Evolutionary conservation across 179 eudicot species (phyloP).

Genomic region (Silene vulgaris): DNA sequence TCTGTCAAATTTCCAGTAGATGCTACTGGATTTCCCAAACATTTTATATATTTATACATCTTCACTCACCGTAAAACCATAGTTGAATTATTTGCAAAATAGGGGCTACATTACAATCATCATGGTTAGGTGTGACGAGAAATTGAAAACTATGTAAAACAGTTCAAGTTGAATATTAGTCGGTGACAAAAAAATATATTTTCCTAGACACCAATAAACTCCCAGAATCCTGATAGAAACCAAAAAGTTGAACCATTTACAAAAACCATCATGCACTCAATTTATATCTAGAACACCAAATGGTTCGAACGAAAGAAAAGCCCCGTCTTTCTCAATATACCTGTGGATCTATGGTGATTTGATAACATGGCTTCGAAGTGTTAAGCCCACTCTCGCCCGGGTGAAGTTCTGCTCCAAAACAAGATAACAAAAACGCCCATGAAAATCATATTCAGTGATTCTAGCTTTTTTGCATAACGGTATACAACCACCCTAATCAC

Average conservation of each 20-base stretch:
- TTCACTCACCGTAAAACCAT: background rate
- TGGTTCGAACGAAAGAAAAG: background rate
- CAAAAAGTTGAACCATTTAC: too few relatives aligned
- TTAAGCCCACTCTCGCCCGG: conserved; percentile 87
- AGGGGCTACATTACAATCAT: background rate
- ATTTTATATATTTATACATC: background rate
- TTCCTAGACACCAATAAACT: too few relatives aligned
- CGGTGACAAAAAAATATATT: too few relatives aligned
- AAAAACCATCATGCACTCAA: background rate
- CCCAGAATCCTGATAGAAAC: background rate
- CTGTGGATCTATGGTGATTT: conserved; percentile 64
- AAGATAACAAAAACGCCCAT: background rate
- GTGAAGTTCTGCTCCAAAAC: conserved; percentile 60
- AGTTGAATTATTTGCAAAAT: background rate
- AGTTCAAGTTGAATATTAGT: background rate
- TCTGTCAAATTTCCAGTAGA: background rate
- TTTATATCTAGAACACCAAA: background rate
- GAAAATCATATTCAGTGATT: background rate
- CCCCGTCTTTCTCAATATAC: conserved; percentile 26
- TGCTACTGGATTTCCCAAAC: background rate
- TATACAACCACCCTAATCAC: background rate
- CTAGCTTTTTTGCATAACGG: background rate
- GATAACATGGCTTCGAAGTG: conserved; percentile 81
- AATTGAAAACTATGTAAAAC: background rate
- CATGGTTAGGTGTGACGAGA: background rate